Base-by-base conservation (phyloP, 2,329 filamentous ascomycete species). In the Botrytis fragariae region DNA sequence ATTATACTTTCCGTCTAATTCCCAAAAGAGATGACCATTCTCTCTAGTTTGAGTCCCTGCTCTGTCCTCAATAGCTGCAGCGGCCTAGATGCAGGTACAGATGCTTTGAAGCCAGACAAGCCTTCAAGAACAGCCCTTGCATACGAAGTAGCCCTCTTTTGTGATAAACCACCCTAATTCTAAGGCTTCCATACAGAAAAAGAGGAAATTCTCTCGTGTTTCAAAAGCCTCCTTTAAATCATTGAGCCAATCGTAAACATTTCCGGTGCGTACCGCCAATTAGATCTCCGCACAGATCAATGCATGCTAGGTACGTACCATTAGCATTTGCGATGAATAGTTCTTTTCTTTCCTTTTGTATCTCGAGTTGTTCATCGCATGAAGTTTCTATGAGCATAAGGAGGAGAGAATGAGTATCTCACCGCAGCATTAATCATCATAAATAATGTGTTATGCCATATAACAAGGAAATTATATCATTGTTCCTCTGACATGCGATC, bases 31-130 rank as follows among this genome's bases (percentile, higher is more conserved):
- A 51, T 51, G 4, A 10, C 20, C 16, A 1, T 8, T 18, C 32
- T 51, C 42, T 44, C 32, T 16, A 37, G 12, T 42, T 51, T 25
- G 14, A 12, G 44, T 51, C 44, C 20, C 12, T 37, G 32, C 25
- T 18, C 14, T 54, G 32, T 22, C 14, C 32, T 39, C 32, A 29
- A 10, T 25, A 48, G 12, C 32, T 67, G 44, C 64, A 51, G 45
- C 32, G n/a, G 64, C 25, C 18, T 51, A 51, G 48, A 67, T 67
- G 64, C 64, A 68, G 64, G 64, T 54, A 68, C 64, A n/a, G 35
- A n/a, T 51, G 60, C 35, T 39, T 62, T 42, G 25, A 25, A 62
- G 22, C 51, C 51, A 57, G 29, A 29, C 51, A 57, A 32, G 51
- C n/a, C 51, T 29, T 57, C n/a, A 57, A 62, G 25, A 37, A 61